Evolutionary conservation across 768 basidiomycete species (phyloP), one percentile per base, ranked within the genome.

Genomic region (Plicaturopsis crispa): DNA sequence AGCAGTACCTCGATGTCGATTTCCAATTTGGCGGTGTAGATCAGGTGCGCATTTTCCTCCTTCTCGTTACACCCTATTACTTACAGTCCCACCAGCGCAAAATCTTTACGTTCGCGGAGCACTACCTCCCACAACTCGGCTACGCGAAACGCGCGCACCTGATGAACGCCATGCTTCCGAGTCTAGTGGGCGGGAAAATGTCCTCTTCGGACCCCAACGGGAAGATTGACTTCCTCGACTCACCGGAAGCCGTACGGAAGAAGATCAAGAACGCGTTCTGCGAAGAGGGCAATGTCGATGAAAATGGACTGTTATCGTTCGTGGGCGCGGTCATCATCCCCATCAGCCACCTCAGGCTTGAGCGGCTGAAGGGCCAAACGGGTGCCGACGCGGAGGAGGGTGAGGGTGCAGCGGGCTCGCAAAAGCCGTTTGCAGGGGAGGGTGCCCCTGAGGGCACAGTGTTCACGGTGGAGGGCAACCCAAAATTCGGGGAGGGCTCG

Each of bases 11-110:
- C 14, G 88, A 72, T 13, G 84, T 87, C 20, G 91, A 98, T 57
- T 94, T 99, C 65, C 96, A 98, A 60, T 99, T 99, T 48, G 96
- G 94, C 12, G 96, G 96, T 37, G 81, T 90, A 6, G 96, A 99
- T 55, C 94, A 98, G 75, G 93, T 93, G 39, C 38, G 73, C 53
- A 1, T 21, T 24, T 22, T 39, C 13, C 8, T 36, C 30, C 11
- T 18, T 22, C 6, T 33, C 24, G 13, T 6, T 24, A 38, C 19
- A 34, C 12, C 2, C 19, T 24, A 17, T 36, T 4, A n/a, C 5
- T 18, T 21, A 23, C 26, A 35, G 13, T 14, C 21, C 7, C 34
- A n/a, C 16, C 54, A 94, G 90, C 80, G 94, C 42, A 98, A 98
- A 67, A 97, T 98, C 54, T 99, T 99, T 63, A 97, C 91, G 14